These are phyloP conservation scores for Podospora anserina DNA, from an alignment of 495 filamentous ascomycete genomes.

Conservation along the genomic window DNA sequence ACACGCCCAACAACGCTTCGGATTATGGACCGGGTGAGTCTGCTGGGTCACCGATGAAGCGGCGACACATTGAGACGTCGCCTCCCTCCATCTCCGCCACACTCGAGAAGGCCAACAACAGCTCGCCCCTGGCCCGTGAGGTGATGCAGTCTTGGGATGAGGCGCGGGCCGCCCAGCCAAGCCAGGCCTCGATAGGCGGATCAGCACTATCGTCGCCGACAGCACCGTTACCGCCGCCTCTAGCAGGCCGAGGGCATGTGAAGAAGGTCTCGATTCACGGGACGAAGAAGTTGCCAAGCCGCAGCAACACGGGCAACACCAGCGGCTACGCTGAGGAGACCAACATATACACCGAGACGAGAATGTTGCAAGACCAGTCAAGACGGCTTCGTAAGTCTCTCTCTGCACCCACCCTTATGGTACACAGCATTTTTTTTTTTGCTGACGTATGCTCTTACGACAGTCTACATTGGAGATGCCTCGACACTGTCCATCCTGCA, in stretches of 20 bases:
- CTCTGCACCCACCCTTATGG: neutral
- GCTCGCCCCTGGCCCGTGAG: constrained; percentile 19
- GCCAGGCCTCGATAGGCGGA: constrained; percentile 15
- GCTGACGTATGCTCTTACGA: neutral
- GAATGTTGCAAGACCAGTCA: constrained; percentile 59
- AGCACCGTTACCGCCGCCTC: constrained; percentile 17
- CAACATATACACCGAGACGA: constrained; percentile 52
- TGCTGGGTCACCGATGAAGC: constrained; percentile 45
- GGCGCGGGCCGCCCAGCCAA: constrained; percentile 11
- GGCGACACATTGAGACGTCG: constrained; percentile 42
- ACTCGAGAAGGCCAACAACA: constrained; percentile 21
- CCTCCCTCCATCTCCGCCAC: constrained; percentile 26
- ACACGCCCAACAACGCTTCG: constrained; percentile 38
- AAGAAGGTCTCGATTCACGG: constrained; percentile 32
- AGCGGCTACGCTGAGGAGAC: constrained; percentile 56
- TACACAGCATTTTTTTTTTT: neutral
- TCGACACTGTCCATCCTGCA: constrained; percentile 70
- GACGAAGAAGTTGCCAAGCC: constrained; percentile 53
- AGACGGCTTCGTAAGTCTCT: constrained; percentile 52
- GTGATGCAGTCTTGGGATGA: constrained; percentile 28
- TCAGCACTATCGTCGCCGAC: constrained; percentile 25
- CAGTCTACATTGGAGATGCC: constrained; percentile 70
- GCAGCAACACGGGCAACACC: constrained; percentile 38
- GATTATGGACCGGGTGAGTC: constrained; percentile 34
- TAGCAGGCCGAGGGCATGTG: constrained; percentile 20